Percentiles rank a stretch among this genome's conserved stretches.
Evolutionary conservation across 1,284 basidiomycete species (phyloP).

Genomic region (Leccinum griseonigrum): DNA sequence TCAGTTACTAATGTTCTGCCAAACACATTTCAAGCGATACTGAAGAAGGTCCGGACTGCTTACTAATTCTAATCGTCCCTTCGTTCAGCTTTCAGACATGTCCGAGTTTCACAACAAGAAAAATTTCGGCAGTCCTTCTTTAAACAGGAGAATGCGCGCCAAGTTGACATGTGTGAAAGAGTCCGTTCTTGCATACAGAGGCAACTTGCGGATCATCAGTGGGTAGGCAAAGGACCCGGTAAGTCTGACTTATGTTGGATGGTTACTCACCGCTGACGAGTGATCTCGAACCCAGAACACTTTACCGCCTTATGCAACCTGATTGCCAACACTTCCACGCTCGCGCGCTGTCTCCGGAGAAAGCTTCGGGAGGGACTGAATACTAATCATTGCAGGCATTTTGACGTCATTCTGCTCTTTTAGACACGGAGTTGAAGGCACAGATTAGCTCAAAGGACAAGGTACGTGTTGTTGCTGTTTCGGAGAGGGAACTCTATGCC

Average conservation of each 20-base stretch:
- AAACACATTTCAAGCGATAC: conserved; percentile 27
- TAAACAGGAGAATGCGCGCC: not conserved
- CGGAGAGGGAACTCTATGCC: not conserved
- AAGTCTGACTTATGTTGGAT: not conserved
- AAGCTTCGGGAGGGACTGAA: not conserved
- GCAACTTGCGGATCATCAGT: conserved; percentile 9
- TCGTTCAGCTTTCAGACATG: conserved; percentile 7
- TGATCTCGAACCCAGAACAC: not conserved
- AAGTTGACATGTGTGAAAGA: not conserved
- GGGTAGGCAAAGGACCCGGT: conserved; percentile 23
- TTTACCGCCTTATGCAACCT: conserved; percentile 21
- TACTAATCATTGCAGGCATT: conserved; percentile 16
- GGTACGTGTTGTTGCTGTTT: conserved; percentile 5
- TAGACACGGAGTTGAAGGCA: conserved; percentile 23
- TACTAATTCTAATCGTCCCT: no score
- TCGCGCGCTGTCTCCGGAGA: not conserved
- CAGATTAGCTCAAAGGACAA: conserved; percentile 22
- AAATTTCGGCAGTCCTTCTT: conserved; percentile 27
- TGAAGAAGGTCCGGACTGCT: conserved; percentile 16
- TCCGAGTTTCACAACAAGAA: conserved; percentile 29
- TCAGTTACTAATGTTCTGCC: conserved; percentile 24
- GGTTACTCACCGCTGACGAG: not conserved
- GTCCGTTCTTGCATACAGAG: conserved; percentile 15
- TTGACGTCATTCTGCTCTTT: conserved; percentile 23
- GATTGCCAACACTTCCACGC: conserved; percentile 9